Base-by-base conservation (phyloP, 2,329 filamentous ascomycete species). In the Amauroascus verrucosus region DNA sequence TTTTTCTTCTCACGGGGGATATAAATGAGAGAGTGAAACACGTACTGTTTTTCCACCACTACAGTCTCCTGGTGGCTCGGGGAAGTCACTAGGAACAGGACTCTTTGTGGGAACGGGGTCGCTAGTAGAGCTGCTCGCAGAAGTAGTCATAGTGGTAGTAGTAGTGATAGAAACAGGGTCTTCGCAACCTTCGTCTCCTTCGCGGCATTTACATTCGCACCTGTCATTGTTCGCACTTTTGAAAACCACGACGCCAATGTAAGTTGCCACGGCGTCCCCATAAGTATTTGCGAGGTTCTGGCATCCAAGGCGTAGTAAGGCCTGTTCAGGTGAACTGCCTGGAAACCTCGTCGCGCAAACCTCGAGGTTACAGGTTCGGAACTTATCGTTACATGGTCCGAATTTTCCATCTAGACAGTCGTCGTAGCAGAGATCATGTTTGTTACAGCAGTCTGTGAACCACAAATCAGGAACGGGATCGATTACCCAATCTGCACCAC, bases 151-250 rank as follows among this genome's bases (percentile, higher is more conserved):
- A 13, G 9, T 6, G 8, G 33, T 35, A 6, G 14, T 9, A 11
- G 3, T 43, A 5, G 18, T 24, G 26, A 20, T 43, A 28, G 41
- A n/a, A 30, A 18, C 18, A 3, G 41, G 13, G 28, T 45, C 22
- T 11, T 45, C 41, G 41, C 41, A 45, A 20, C 24, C 41, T 30
- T 45, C 24, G 4, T 45, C 41, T 2, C 41, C 41, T 45, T 26
- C 22, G 22, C 41, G 41, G 18, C 41, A 45, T 43, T 43, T 43
- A n/a, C 41, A 45, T n/a, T 45, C 41, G 41, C 41, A 45, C 41
- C 41, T 45, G 26, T 45, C 41, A n/a, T 14, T 45, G 24, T 20
- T 45, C 13, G 41, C 41, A 7, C 41, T 45, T 11, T 30, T 45
- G 41, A 45, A 45, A 26, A 24, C 41, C n/a, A 6, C 22, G 22